Evolutionary conservation across 371 early-diverging fungal genomes (phyloP).

Genomic region (Syncephalastrum racemosum): DNA sequence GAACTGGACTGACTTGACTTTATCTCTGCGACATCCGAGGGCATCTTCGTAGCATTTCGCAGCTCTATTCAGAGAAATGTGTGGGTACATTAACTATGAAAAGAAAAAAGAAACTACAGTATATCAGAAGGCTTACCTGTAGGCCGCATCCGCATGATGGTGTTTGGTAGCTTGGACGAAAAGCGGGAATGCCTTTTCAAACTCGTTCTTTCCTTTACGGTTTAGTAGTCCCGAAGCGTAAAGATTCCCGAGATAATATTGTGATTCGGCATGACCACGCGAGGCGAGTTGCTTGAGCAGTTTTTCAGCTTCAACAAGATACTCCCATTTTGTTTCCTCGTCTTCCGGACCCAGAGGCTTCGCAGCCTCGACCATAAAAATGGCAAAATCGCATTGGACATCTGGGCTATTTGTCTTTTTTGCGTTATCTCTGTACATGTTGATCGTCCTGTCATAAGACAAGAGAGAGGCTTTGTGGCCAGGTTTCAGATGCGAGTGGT

Average conservation of each 20-base stretch:
- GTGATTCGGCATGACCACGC: conserved; percentile 65
- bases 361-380: conserved; percentile 72
- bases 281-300: conserved; percentile 60
- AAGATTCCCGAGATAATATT: conserved; percentile 65
- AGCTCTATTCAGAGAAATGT: conserved; percentile 33
- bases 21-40: conserved; percentile 60
- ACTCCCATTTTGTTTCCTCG: conserved; percentile 53
- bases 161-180: conserved; percentile 71
- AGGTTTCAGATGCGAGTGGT: conserved; percentile 67
- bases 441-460: conserved; percentile 70
- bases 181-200: conserved; percentile 69
- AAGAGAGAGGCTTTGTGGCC: conserved; percentile 66
- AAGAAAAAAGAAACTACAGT: neutral
- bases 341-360: conserved; percentile 50
- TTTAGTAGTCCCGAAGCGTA: conserved; percentile 61
- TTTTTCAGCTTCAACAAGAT: conserved; percentile 64
- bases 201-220: conserved; percentile 63
- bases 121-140: conserved; percentile 31
- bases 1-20: conserved; percentile 69
- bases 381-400: conserved; percentile 81
- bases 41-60: conserved; percentile 76
- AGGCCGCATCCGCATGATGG: conserved; percentile 70
- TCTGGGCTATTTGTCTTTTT: conserved; percentile 81
- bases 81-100: conserved; percentile 4
- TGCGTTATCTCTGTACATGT: conserved; percentile 79